These are phyloP conservation scores for Mycena polygramma DNA, from an alignment of 768 basidiomycete species.

Conservation along the genomic window DNA sequence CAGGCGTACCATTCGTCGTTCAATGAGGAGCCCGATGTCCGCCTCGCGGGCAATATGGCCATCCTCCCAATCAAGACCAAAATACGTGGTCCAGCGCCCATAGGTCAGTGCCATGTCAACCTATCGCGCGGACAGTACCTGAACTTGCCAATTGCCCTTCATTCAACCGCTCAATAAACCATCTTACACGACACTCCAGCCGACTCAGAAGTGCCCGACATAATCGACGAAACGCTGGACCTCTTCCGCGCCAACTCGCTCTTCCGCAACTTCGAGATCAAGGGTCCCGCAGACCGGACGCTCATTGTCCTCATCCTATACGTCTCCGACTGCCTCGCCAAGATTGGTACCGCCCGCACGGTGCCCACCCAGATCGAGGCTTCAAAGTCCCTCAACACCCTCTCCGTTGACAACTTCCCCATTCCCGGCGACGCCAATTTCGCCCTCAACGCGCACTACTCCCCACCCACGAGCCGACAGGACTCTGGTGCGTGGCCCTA, in stretches of 20 bases:
- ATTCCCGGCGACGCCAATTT: slow-evolving; percentile 98
- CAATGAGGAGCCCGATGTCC: slow-evolving; percentile 86
- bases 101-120: slow-evolving; percentile 74
- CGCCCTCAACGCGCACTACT: slow-evolving; percentile 92
- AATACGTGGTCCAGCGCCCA: slow-evolving; percentile 92
- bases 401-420: slow-evolving; percentile 93
- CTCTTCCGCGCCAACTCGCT: slow-evolving; percentile 99
- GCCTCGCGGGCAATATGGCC: slow-evolving; percentile 90
- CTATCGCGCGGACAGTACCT: slow-evolving; percentile 5
- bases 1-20: slow-evolving; percentile 97
- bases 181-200: slow-evolving; percentile 58
- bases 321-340: slow-evolving; percentile 96
- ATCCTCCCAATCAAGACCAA: slow-evolving; percentile 92
- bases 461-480: slow-evolving; percentile 77
- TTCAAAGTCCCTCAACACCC: slow-evolving; percentile 87
- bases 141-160: too few species aligned
- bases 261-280: slow-evolving; percentile 99
- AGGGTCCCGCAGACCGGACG: slow-evolving; percentile 94
- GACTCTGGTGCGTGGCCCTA: slow-evolving; percentile 77
- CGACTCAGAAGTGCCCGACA: slow-evolving; percentile 84
- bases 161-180: neutral
- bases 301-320: slow-evolving; percentile 98
- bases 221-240: slow-evolving; percentile 95
- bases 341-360: slow-evolving; percentile 81
- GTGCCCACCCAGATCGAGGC: slow-evolving; percentile 87